Conservation (phyloP, 2,329 filamentous ascomycete species). For the Helminthosporium solani region DNA sequence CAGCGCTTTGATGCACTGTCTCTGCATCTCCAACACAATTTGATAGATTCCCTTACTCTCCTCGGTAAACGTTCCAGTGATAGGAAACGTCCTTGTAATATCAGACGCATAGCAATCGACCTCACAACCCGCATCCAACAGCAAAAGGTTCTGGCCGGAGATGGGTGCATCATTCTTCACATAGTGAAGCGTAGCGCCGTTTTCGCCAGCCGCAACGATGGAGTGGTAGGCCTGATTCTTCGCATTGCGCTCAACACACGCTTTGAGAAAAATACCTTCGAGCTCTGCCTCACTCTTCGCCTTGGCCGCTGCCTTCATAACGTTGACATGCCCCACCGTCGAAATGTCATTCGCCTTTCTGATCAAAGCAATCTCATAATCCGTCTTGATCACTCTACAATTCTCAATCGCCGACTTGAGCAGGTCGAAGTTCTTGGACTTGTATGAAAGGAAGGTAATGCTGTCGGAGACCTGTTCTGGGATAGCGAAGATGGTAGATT, state of each 20-base stretch:
- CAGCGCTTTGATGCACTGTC: conserved; percentile 70
- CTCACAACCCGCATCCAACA: conserved; percentile 76
- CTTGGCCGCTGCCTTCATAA: conserved; percentile 62
- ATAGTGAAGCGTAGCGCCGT: conserved; percentile 86
- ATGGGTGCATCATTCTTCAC: conserved; percentile 53
- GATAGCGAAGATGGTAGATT: conserved; percentile 70
- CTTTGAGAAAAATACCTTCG: conserved; percentile 75
- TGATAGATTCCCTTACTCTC: conserved; percentile 63
- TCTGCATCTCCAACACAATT: conserved; percentile 85
- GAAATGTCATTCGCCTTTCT: conserved; percentile 79
- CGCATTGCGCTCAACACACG: conserved; percentile 72
- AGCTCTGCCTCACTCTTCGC: conserved; percentile 80
- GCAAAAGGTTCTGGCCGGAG: conserved; percentile 69
- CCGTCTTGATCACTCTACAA: conserved; percentile 77
- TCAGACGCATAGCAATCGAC: conserved; percentile 55
- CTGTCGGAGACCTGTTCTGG: conserved; percentile 71
- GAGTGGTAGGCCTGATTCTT: conserved; percentile 84
- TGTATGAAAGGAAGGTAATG: conserved; percentile 70
- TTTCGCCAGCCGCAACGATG: conserved; percentile 78
- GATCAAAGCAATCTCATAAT: conserved; percentile 82
- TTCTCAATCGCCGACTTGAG: conserved; percentile 71
- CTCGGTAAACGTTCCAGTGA: conserved; percentile 57
- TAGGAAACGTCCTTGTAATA: conserved; percentile 84
- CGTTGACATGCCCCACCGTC: conserved; percentile 71
- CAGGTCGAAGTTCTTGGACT: conserved; percentile 59